Evolutionary conservation across 164 flowering plant genomes (phyloP).

Genomic region (Liriodendron chinense): DNA sequence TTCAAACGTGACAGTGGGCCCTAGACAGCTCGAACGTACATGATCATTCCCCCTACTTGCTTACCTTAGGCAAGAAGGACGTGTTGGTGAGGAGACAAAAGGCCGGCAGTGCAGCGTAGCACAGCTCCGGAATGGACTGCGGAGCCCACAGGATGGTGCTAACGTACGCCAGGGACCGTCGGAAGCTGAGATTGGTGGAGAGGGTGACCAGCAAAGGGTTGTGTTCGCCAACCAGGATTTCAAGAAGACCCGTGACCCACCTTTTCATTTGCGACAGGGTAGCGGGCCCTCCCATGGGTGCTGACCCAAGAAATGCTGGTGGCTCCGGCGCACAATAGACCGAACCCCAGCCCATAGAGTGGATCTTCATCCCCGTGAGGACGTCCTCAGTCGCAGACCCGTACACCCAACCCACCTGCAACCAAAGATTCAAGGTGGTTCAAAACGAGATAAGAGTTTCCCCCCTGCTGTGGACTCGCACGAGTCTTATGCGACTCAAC

Average conservation of each 20-base stretch:
- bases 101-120: conserved; percentile 49
- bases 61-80: conserved; percentile 53
- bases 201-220: conserved; percentile 32
- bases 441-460: no score
- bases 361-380: conserved; percentile 52
- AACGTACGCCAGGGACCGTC: conserved; percentile 40
- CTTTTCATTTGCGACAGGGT: conserved; percentile 48
- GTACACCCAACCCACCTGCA: conserved; percentile 61
- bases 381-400: conserved; percentile 56
- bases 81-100: conserved; percentile 50
- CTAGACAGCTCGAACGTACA: no score
- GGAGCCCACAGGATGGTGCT: conserved; percentile 25
- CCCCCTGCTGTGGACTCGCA: no score
- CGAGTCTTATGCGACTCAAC: no score
- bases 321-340: conserved; percentile 26
- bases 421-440: background rate
- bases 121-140: conserved; percentile 44
- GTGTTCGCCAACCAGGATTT: conserved; percentile 32
- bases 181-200: conserved; percentile 32
- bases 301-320: conserved; percentile 53
- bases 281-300: conserved; percentile 37
- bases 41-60: no score
- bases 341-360: conserved; percentile 47
- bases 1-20: no score
- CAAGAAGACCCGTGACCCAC: conserved; percentile 61